A percentile compares a stretch with the other conserved stretches of the same genome.
phyloP scores from a whole-genome alignment of 2,329 filamentous ascomycete species.

The Cladosporium sp. region DNA sequence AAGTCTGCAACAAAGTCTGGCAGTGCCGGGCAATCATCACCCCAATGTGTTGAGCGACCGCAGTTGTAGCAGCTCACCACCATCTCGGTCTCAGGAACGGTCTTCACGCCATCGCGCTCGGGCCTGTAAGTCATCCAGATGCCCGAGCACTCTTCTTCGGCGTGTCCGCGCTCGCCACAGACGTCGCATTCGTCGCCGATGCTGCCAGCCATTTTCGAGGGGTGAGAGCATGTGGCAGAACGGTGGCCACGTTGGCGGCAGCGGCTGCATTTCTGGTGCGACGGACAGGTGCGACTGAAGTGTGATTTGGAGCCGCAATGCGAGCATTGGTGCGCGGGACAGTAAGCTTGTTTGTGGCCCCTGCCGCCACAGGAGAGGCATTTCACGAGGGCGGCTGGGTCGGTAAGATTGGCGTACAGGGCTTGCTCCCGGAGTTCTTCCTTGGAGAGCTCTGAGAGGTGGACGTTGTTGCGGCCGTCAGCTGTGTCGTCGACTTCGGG shows the following conservation, averaged over 20 bases:
- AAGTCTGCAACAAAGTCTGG: conserved; percentile 12
- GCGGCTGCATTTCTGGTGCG: conserved; percentile 17
- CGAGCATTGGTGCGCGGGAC: conserved; percentile 15
- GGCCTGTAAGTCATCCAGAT: conserved; percentile 19
- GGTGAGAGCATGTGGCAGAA: conserved; percentile 6
- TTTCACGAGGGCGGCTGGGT: conserved; percentile 13
- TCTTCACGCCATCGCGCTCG: neutral
- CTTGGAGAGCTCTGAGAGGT: conserved; percentile 12
- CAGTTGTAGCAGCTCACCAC: conserved; percentile 20
- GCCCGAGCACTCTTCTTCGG: conserved; percentile 23
- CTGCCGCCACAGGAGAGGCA: conserved; percentile 19
- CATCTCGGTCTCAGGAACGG: conserved; percentile 11
- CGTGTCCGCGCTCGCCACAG: conserved; percentile 19
- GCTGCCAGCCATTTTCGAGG: conserved; percentile 5
- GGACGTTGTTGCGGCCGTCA: neutral
- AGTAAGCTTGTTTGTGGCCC: conserved; percentile 15
- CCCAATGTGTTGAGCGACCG: conserved; percentile 17
- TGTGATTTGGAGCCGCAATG: conserved; percentile 11
- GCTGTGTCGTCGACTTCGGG: neutral
- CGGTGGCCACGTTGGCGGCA: conserved; percentile 20
- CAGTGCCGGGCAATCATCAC: conserved; percentile 19
- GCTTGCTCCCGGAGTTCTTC: conserved; percentile 17
- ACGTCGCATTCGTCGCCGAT: conserved; percentile 18
- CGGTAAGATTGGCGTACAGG: conserved; percentile 16
- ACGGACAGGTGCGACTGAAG: conserved; percentile 16